Evolutionary conservation across 306 rosid genomes (phyloP).

Genomic region (Fragaria ananassa): DNA sequence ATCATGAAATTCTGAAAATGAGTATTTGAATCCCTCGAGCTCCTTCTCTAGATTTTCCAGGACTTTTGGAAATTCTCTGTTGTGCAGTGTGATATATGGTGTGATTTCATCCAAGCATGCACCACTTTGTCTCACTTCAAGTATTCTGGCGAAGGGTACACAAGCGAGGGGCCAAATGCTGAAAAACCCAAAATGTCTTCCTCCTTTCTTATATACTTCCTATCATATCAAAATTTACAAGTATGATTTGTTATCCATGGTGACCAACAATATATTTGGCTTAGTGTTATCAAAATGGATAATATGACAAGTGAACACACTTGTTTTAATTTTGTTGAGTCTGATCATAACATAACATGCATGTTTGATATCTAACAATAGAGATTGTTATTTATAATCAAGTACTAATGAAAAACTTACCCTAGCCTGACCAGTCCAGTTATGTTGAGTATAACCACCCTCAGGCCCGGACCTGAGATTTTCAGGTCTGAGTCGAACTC

Average conservation of each 20-base stretch:
- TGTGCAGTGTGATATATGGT: neutral
- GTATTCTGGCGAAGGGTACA: neutral
- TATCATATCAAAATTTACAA: neutral
- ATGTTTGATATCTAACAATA: too few species aligned
- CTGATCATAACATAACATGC: neutral
- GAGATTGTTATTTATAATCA: neutral
- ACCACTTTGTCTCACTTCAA: neutral
- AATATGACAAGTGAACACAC: too few species aligned
- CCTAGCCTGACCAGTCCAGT: neutral
- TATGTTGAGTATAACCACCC: neutral
- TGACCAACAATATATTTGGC: neutral
- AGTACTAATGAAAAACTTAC: neutral
- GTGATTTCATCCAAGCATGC: neutral
- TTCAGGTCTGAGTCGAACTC: too few species aligned
- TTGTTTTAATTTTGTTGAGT: too few species aligned
- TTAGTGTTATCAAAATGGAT: neutral
- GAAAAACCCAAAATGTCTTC: conserved; percentile 30
- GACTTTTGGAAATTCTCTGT: conserved; percentile 8
- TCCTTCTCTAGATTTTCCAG: neutral
- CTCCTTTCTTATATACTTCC: conserved; percentile 29
- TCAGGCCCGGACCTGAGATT: too few species aligned
- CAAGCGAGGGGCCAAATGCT: conserved; percentile 17
- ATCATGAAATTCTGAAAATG: conserved; percentile 3
- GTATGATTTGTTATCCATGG: neutral
- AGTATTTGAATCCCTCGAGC: conserved; percentile 24